These are phyloP conservation scores for Bruguiera sexangula DNA, from an alignment of 345 rosid genomes.

Conservation along the genomic window DNA sequence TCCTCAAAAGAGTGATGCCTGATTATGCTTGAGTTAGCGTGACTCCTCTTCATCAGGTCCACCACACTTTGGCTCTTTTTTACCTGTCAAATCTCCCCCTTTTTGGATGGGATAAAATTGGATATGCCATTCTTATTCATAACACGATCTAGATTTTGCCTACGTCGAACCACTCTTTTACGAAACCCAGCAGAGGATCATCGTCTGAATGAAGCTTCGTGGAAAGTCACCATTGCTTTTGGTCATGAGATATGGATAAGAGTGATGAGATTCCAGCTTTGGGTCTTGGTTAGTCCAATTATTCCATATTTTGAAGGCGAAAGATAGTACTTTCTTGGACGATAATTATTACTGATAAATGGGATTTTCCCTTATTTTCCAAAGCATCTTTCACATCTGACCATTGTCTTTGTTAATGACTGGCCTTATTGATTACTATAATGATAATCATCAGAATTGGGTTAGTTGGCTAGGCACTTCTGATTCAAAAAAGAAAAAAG, in stretches of 20 bases:
- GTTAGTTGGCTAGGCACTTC: background rate
- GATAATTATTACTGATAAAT: background rate
- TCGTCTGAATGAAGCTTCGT: slow-evolving; percentile 26
- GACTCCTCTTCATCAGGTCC: background rate
- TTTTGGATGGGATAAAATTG: slow-evolving; percentile 13
- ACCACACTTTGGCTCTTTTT: slow-evolving; percentile 12
- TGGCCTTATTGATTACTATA: too few species aligned
- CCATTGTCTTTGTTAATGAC: background rate
- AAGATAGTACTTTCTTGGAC: slow-evolving; percentile 2
- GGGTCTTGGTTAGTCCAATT: background rate
- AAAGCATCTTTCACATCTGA: background rate
- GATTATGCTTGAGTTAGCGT: slow-evolving; percentile 43
- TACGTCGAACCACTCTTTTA: background rate
- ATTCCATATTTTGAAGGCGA: background rate
- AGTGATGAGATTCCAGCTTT: background rate
- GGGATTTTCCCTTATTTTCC: background rate
- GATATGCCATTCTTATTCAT: slow-evolving; percentile 21
- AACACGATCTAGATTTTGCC: background rate
- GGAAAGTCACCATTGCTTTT: slow-evolving; percentile 16
- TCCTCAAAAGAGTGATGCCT: slow-evolving; percentile 77
- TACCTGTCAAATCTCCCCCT: slow-evolving; percentile 18
- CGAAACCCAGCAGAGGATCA: background rate
- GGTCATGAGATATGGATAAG: background rate
- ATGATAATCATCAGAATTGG: slow-evolving; percentile 2
- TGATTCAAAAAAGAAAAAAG: background rate